Evolutionary conservation across 2,329 filamentous ascomycete species (phyloP).

Genomic region (Lasiodiplodia citricola): DNA sequence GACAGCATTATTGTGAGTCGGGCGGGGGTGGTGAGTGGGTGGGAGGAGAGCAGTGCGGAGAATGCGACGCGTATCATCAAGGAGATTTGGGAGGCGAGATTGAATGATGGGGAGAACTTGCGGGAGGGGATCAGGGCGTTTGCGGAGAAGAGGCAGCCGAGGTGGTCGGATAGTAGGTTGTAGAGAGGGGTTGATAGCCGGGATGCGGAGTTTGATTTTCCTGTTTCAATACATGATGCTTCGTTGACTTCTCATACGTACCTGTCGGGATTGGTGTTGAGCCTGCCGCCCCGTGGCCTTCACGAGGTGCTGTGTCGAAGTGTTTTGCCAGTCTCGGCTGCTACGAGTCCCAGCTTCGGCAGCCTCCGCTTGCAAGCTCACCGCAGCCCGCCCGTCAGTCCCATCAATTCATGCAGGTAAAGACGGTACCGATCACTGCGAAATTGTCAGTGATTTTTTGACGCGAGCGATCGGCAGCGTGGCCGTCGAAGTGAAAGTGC

Average conservation of each 20-base stretch:
- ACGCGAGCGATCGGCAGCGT: background rate
- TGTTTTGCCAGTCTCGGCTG: background rate
- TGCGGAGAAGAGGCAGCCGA: slow-evolving; percentile 10
- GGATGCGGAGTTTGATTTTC: background rate
- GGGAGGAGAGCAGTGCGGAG: slow-evolving; percentile 44
- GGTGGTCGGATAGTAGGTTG: slow-evolving; percentile 11
- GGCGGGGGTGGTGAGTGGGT: slow-evolving; percentile 41
- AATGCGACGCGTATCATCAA: slow-evolving; percentile 31
- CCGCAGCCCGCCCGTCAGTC: background rate
- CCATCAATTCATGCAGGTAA: background rate
- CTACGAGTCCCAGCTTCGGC: too few species aligned
- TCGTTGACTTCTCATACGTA: background rate
- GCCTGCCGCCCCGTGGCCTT: background rate
- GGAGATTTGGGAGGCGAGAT: slow-evolving; percentile 5
- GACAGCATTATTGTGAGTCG: slow-evolving; percentile 46
- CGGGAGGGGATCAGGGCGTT: slow-evolving; percentile 15
- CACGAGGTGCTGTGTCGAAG: background rate
- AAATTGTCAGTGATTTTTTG: too few species aligned
- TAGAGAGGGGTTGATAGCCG: background rate
- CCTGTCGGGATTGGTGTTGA: background rate
- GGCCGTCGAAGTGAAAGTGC: background rate
- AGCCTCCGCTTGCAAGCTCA: background rate
- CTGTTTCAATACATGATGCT: background rate
- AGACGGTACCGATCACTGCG: background rate
- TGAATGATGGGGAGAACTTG: slow-evolving; percentile 4